Evolutionary conservation across 2,329 filamentous ascomycete species (phyloP).

Genomic region (Calonectria naviculata): DNA sequence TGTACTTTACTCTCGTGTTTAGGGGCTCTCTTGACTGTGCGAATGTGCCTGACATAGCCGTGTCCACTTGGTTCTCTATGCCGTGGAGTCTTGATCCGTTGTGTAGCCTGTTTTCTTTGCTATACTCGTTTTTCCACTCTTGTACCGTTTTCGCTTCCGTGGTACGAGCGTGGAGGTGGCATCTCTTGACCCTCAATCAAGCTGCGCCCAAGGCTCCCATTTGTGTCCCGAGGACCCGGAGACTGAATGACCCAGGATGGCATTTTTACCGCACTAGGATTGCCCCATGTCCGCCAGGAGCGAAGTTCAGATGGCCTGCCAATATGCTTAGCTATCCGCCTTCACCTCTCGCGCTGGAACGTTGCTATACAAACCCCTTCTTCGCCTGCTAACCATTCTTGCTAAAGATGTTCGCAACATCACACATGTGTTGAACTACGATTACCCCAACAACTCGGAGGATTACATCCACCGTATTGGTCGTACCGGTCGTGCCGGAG

Average conservation of each 20-base stretch:
- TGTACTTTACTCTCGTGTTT: constrained; percentile 94
- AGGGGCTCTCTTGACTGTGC: constrained; percentile 89
- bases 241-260: constrained; percentile 64
- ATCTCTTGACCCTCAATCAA: constrained; percentile 83
- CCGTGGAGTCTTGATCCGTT: constrained; percentile 84
- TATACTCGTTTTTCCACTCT: constrained; percentile 82
- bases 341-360: constrained; percentile 66
- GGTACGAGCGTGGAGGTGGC: constrained; percentile 84
- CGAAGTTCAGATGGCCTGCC: constrained; percentile 61
- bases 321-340: constrained; percentile 61
- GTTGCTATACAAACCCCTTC: constrained; percentile 66
- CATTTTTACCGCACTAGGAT: constrained; percentile 66
- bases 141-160: constrained; percentile 68
- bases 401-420: constrained; percentile 99
- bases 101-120: constrained; percentile 60
- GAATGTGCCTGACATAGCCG: constrained; percentile 89
- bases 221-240: constrained; percentile 65
- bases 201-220: constrained; percentile 69
- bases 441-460: constrained; percentile 99
- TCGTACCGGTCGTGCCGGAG: constrained; percentile 94
- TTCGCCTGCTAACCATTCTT: constrained; percentile 81
- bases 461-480: constrained; percentile 98
- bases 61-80: constrained; percentile 85
- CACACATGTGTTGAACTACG: constrained; percentile 99
- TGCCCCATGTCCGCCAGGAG: constrained; percentile 68